Percentiles rank a stretch among this genome's conserved stretches.
Conservation (phyloP, 805 yeast species). For the Metschnikowia aberdeeniae region DNA sequence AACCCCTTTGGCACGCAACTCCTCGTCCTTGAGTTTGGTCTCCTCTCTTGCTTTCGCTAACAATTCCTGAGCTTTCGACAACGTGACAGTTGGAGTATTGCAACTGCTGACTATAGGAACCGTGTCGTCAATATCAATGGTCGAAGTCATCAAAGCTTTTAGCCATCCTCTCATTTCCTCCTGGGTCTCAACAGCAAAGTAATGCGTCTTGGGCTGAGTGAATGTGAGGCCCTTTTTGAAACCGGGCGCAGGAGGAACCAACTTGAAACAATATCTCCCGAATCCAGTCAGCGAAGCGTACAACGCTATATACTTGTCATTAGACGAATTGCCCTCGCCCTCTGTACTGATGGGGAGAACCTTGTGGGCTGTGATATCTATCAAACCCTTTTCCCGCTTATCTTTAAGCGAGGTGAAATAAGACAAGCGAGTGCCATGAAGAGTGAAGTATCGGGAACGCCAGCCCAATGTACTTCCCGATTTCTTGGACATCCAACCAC, state of each 20-base stretch:
- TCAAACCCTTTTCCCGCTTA: constrained; percentile 82
- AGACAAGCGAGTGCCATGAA: constrained; percentile 90
- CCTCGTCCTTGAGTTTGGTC: constrained; percentile 53
- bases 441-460: constrained; percentile 80
- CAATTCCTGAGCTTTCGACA: constrained; percentile 82
- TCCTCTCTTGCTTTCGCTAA: constrained; percentile 79
- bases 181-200: constrained; percentile 87
- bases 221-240: constrained; percentile 91
- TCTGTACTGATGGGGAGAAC: constrained; percentile 64
- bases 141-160: constrained; percentile 90
- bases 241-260: constrained; percentile 97
- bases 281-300: constrained; percentile 92
- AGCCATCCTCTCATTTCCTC: constrained; percentile 96
- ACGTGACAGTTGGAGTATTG: constrained; percentile 90
- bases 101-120: constrained; percentile 91
- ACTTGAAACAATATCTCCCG: constrained; percentile 88
- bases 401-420: constrained; percentile 79
- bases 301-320: constrained; percentile 78
- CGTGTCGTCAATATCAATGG: constrained; percentile 90
- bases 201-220: constrained; percentile 94
- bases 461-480: constrained; percentile 79
- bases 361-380: constrained; percentile 92
- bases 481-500: constrained; percentile 96
- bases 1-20: constrained; percentile 41
- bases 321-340: constrained; percentile 44